Percentiles rank a stretch among this genome's conserved stretches.
These are phyloP conservation scores for Saccharomycopsis oosterbeekiorum DNA, from an alignment of 805 yeast species.

Conservation along the genomic window DNA sequence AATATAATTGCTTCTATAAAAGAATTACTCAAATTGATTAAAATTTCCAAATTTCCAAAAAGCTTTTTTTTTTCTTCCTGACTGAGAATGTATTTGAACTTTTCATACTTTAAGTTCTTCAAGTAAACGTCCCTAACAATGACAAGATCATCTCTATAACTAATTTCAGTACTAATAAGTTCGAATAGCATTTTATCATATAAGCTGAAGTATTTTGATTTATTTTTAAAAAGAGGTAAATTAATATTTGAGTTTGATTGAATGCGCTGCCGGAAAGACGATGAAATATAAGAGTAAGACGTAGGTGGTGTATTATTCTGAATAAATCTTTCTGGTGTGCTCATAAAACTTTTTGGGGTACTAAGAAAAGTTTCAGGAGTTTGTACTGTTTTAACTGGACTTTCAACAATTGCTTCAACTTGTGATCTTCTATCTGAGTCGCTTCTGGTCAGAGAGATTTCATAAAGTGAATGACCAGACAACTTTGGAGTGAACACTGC, in stretches of 20 bases:
- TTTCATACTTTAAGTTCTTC: slow-evolving; percentile 21
- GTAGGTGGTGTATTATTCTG: background rate
- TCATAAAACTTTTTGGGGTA: background rate
- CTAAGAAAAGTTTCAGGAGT: background rate
- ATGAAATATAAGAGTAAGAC: background rate
- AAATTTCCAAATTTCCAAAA: slow-evolving; percentile 26
- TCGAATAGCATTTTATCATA: slow-evolving; percentile 20
- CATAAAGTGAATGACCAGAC: background rate
- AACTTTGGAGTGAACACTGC: background rate
- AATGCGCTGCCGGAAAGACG: background rate
- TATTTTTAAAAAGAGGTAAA: background rate
- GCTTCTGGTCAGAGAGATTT: background rate
- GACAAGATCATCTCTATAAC: slow-evolving; percentile 28
- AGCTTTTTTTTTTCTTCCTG: slow-evolving; percentile 21
- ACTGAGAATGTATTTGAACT: slow-evolving; percentile 21
- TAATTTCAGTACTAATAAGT: slow-evolving; percentile 28
- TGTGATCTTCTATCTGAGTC: background rate
- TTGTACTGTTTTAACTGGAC: background rate
- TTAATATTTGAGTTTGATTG: background rate
- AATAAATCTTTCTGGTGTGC: background rate
- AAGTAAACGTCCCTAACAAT: slow-evolving; percentile 26
- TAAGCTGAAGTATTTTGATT: background rate
- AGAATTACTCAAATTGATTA: slow-evolving; percentile 25
- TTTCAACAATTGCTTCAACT: background rate
- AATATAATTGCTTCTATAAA: slow-evolving; percentile 10